Percentiles rank a stretch among this genome's conserved stretches.
These are phyloP conservation scores for Saccharomyces hybrid DNA, from an alignment of 1,139 yeast species.

Conservation along the genomic window DNA sequence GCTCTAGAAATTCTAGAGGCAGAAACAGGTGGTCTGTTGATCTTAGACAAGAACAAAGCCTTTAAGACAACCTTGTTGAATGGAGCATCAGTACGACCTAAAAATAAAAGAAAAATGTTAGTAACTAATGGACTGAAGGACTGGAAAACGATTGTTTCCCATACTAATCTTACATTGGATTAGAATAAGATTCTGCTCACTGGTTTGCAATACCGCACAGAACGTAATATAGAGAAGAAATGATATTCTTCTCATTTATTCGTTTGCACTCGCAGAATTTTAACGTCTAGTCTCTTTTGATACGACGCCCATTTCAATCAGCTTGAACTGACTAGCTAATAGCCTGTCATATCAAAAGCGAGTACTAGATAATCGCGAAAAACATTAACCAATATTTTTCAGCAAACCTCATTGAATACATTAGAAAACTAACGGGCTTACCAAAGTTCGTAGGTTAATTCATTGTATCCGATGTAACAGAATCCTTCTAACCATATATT, in stretches of 20 bases:
- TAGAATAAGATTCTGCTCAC: slow-evolving; percentile 29
- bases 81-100: slow-evolving; percentile 36
- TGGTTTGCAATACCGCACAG: slow-evolving; percentile 14
- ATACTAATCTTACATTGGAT: slow-evolving; percentile 6
- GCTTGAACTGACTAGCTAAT: neutral
- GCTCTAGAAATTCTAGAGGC: no score
- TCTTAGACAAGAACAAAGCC: no score
- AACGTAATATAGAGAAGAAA: neutral
- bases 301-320: neutral
- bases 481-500: slow-evolving; percentile 10
- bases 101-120: slow-evolving; percentile 16
- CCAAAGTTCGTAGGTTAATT: neutral
- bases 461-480: slow-evolving; percentile 10
- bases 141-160: slow-evolving; percentile 7
- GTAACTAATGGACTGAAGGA: slow-evolving; percentile 14
- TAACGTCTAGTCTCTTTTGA: slow-evolving; percentile 1
- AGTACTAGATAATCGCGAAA: neutral
- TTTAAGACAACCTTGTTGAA: no score
- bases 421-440: neutral
- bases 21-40: no score
- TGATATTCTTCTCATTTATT: slow-evolving; percentile 6
- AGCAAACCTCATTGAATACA: neutral
- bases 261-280: slow-evolving; percentile 56
- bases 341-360: neutral
- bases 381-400: slow-evolving; percentile 1